Evolutionary conservation across 192 early-diverging fungal genomes (phyloP), one percentile per base, ranked within the genome.

Genomic region (Coemansia sp.): DNA sequence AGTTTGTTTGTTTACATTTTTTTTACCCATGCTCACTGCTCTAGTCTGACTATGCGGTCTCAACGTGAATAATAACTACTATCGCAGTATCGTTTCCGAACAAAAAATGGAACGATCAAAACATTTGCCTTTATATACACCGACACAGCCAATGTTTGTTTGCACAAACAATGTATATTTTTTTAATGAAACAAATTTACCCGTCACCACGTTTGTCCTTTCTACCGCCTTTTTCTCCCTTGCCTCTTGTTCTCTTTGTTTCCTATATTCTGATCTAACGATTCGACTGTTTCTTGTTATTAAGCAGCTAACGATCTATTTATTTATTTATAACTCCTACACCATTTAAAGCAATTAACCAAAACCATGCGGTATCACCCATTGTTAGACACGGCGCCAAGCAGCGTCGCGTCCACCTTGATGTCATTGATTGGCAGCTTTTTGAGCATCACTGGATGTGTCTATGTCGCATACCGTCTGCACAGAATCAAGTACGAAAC

Each of bases 371-470:
- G 48, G 39, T 82, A 82, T 52, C 71, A 72, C 36, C 61, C 71
- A 9, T 61, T 72, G 20, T 71, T 82, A 2, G 79, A 82, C 34
- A 71, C 74, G 12, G 79, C 79, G 3, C 79, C 79, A 6, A 82
- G 79, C 65, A 82, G 79, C 68, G 74, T 71, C 3, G 73, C 74
- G 34, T 82, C 79, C 4, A 76, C 67, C 2, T 33, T 73, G 2
- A 59, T 76, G 12, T 61, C 68, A 8, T 33, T 82, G 9, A 37
- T 60, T 3, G 61, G 71, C 65, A 73, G 79, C 43, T 41, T 70
- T 2, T 41, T 68, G 8, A 82, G 79, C 59, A n/a, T 64, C 3
- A 22, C 65, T 1, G 79, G 74, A 18, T 70, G 71, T 34, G 22
- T 36, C 11, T 76, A 54, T 52, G 56, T 76, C 1, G n/a, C 72